A percentile compares a stretch with the other conserved stretches of the same genome.
Conservation (phyloP, 1,284 basidiomycete genomes). For the Cerrena zonata region DNA sequence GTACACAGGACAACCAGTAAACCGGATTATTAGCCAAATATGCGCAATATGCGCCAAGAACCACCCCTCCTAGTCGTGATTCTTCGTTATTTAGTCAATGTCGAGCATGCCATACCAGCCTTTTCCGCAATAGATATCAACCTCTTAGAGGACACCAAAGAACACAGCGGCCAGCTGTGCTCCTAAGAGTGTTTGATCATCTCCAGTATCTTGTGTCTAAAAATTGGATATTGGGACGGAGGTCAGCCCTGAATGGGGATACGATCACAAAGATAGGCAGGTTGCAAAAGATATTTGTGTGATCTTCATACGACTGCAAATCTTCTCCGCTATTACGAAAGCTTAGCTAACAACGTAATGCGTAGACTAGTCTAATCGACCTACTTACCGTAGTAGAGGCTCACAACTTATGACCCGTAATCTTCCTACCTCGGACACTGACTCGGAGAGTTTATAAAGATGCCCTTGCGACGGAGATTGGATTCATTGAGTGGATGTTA, state of each 20-base stretch:
- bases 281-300: constrained; percentile 79
- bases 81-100: constrained; percentile 80
- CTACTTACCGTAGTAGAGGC: constrained; percentile 71
- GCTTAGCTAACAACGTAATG: no score
- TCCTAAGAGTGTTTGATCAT: constrained; percentile 39
- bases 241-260: constrained; percentile 74
- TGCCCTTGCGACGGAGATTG: constrained; percentile 93
- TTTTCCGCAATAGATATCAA: constrained; percentile 47
- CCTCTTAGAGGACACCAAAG: constrained; percentile 63
- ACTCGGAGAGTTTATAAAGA: constrained; percentile 69
- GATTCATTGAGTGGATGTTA: no score
- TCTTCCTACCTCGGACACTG: constrained; percentile 44
- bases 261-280: constrained; percentile 63
- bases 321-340: constrained; percentile 49
- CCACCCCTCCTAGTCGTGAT: constrained; percentile 72
- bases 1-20: no score
- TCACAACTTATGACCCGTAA: constrained; percentile 89
- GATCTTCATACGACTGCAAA: constrained; percentile 62
- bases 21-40: no score
- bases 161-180: constrained; percentile 81
- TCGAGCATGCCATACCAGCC: constrained; percentile 60
- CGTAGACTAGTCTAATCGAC: no score
- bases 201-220: constrained; percentile 42
- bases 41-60: no score
- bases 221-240: constrained; percentile 51